Conservation (phyloP, 2,329 filamentous ascomycete species). For the Diaporthe helianthi region DNA sequence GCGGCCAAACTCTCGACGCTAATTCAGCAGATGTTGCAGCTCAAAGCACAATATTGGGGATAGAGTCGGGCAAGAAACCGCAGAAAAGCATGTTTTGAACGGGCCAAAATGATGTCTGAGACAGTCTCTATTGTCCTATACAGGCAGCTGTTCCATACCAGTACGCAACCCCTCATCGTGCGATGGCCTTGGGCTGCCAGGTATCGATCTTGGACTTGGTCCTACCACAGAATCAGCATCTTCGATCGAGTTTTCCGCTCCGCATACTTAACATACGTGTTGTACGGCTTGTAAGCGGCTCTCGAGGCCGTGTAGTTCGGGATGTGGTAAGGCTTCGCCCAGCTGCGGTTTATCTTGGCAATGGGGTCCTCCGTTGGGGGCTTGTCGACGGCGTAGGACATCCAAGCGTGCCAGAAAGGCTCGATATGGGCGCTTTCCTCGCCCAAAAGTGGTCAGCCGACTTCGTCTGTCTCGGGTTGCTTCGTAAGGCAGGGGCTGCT, state of each 20-base stretch:
- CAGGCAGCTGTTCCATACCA: constrained; percentile 19
- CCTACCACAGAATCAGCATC: constrained; percentile 34
- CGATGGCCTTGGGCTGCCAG: constrained; percentile 42
- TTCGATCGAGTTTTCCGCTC: fast-evolving
- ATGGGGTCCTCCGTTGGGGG: constrained; percentile 80
- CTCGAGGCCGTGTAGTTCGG: constrained; percentile 78
- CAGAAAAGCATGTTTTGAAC: background rate
- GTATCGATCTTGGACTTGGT: constrained; percentile 46
- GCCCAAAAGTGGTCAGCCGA: constrained; percentile 32
- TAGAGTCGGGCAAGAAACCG: background rate
- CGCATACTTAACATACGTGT: constrained; percentile 73
- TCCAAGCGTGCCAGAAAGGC: constrained; percentile 98
- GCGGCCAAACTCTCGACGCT: too few relatives aligned
- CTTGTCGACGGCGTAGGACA: constrained; percentile 90
- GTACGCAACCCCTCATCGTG: constrained; percentile 24
- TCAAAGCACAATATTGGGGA: background rate
- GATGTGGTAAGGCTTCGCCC: constrained; percentile 76
- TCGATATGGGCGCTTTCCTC: constrained; percentile 77
- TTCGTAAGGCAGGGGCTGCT: constrained; percentile 18
- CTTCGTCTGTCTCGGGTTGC: background rate
- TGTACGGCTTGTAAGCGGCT: constrained; percentile 91
- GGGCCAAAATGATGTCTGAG: background rate
- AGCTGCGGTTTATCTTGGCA: constrained; percentile 71
- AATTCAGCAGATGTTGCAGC: too few relatives aligned
- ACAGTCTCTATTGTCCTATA: constrained; percentile 32